These are phyloP conservation scores for Cutaneotrichosporon cyanovorans DNA, from an alignment of 1,284 basidiomycete species.

Conservation along the genomic window DNA sequence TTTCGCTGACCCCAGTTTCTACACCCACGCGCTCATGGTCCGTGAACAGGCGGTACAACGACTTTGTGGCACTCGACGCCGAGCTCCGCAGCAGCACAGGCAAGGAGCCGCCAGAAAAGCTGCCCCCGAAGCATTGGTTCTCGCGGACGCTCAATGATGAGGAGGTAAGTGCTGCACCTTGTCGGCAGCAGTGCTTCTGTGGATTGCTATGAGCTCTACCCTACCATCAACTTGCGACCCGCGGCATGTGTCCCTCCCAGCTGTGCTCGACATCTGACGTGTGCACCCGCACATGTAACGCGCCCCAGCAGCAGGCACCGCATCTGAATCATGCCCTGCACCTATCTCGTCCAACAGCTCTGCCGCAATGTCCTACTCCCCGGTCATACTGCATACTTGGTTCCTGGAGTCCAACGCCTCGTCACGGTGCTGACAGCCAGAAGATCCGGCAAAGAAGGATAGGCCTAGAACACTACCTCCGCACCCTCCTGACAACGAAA, in stretches of 20 bases:
- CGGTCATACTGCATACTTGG: too few species aligned
- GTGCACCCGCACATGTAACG: background rate
- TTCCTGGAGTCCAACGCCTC: too few species aligned
- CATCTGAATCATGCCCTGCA: too few species aligned
- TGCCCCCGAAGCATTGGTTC: constrained; percentile 73
- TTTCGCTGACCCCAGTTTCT: constrained; percentile 27
- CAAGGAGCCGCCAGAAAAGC: constrained; percentile 60
- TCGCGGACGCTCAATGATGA: constrained; percentile 38
- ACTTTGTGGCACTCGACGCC: constrained; percentile 77
- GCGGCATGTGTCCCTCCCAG: too few species aligned
- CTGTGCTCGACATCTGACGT: background rate
- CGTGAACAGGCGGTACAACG: constrained; percentile 86
- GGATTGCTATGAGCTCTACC: too few species aligned
- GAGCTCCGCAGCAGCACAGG: constrained; percentile 67
- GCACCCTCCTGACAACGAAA: constrained; percentile 70
- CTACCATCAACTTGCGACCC: too few species aligned
- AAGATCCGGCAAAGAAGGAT: constrained; percentile 64
- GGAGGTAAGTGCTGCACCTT: constrained; percentile 26
- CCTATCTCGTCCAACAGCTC: background rate
- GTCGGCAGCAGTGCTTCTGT: too few species aligned
- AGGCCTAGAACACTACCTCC: constrained; percentile 75
- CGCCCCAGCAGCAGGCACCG: too few species aligned
- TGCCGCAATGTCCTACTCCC: too few species aligned
- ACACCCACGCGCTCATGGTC: constrained; percentile 67
- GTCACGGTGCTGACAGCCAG: constrained; percentile 22